Base-by-base conservation (phyloP, 2,329 filamentous ascomycete genomes). In the Aspergillus melleus region DNA sequence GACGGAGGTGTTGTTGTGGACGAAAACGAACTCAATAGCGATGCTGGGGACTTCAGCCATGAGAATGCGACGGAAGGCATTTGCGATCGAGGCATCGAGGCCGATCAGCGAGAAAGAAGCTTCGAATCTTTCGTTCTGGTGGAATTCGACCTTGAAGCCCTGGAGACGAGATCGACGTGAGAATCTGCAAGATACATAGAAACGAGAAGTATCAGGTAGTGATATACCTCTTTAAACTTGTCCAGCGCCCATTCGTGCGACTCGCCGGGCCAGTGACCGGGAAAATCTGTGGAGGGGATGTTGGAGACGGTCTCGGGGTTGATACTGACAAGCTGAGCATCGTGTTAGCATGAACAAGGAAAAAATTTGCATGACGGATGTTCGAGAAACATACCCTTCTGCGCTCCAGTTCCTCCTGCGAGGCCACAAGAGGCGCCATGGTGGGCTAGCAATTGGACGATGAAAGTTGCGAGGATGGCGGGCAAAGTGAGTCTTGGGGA, bases 1-100 rank as follows among this genome's bases (percentile, higher is more conserved):
- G 39, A 99, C 92, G 5, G 92, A 96, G 54, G 94, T 98, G 82
- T 99, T 99, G 82, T 97, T 96, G 74, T 91, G 86, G 65, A 98
- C 88, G 79, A 90, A 99, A 74, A 96, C 91, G 64, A 88, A 89
- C 82, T 99, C 95, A 71, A 99, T 93, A 67, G 96, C 95, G 50
- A 99, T 85, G 2, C 92, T 95, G 19, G 94, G 92, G 55, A 99
- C 90, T 81, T 99, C 96, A 67, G 94, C 86, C 76, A 99, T 90
- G 70, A 98, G 85, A 70, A 98, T 98, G 70, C 95, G 92, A 62
- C 95, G 92, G 82, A 98, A 96, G 72, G 96, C 95, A 76, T 99
- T 99, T 72, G 95, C 92, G 74, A 99, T 88, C 57, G 92, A 89
- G 71, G 95, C 92, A 75, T 99, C 95, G 69, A 97, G 80, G 68